Evolutionary conservation across 2,329 filamentous ascomycete species (phyloP), one percentile per base, ranked within the genome.

Genomic region (Alternaria sp.): DNA sequence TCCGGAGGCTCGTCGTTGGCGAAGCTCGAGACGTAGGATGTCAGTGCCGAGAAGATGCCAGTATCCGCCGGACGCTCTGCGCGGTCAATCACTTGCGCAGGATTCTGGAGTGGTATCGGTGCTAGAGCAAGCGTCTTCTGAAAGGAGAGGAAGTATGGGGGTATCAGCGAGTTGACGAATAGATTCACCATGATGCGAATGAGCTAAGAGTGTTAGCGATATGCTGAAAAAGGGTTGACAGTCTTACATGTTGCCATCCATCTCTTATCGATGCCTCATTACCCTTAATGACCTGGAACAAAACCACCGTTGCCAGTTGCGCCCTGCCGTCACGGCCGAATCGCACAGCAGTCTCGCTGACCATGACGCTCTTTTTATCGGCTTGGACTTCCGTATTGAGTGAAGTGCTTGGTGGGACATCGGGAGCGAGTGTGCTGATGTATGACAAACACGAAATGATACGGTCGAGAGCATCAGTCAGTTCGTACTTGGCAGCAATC

Each of bases 21-120:
- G 77, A 99, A 98, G 78, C 94, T 98, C n/a, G 94, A 97, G 32
- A 99, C 93, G 73, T 98, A 99, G 5, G 92, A 97, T 0, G 94
- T 96, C 72, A 99, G 92, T 1, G 94, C 93, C 4, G 94, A 97
- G 76, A 99, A 93, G 51, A 99, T 87, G 6, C 95, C 93, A 3
- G 89, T 89, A 28, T 99, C 95, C 59, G 85, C 87, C 34, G 89
- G 84, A 65, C 92, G 91, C 43, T 91, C 85, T 58, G 90, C 93
- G 58, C 94, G 89, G 76, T 98, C 95, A 66, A 99, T 94, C 50
- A 98, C 88, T 74, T 97, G 94, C 10, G 93, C 95, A 2, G 95
- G 94, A 12, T 89, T 92, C 73, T 97, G 94, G 49, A 98, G 83
- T 4, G 95, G 94, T 70, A 99, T 98, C 2, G 91, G 84, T 1